Evolutionary conservation across 2,329 filamentous ascomycete genomes (phyloP).

Genomic region (Bertia moriformis): DNA sequence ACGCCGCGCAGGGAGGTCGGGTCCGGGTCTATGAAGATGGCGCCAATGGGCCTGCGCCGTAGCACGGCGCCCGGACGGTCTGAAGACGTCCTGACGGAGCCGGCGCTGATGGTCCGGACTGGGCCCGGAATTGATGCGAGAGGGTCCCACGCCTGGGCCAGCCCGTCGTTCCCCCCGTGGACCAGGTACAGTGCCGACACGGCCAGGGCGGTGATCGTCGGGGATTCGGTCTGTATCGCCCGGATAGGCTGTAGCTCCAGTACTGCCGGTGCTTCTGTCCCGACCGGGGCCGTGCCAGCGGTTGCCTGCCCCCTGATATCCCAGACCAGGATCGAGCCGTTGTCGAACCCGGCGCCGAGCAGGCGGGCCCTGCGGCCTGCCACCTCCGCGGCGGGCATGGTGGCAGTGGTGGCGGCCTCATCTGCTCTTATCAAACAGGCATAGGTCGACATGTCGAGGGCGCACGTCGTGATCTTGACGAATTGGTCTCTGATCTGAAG

Average conservation of each 20-base stretch:
- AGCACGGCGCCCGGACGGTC: slow-evolving; percentile 70
- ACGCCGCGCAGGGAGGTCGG: slow-evolving; percentile 73
- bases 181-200: slow-evolving; percentile 81
- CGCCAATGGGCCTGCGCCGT: slow-evolving; percentile 59
- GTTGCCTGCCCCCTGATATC: too few relatives aligned
- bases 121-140: slow-evolving; percentile 66
- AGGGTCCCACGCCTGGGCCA: slow-evolving; percentile 93
- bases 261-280: too few relatives aligned
- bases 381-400: slow-evolving; percentile 44
- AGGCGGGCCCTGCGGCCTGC: slow-evolving; percentile 75
- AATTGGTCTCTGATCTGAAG: not conserved
- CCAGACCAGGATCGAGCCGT: slow-evolving; percentile 69
- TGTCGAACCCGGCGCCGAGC: slow-evolving; percentile 68
- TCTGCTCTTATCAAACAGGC: too few relatives aligned
- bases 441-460: not conserved
- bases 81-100: too few relatives aligned
- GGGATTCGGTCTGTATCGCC: slow-evolving; percentile 77
- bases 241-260: slow-evolving; percentile 59
- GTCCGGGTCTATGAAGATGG: slow-evolving; percentile 76
- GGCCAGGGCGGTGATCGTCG: slow-evolving; percentile 72
- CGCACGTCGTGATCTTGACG: not conserved
- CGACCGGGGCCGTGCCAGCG: slow-evolving; percentile 11
- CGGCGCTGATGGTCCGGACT: slow-evolving; percentile 73
- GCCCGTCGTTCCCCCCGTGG: slow-evolving; percentile 83
- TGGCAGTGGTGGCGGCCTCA: slow-evolving; percentile 33